Evolutionary conservation across 768 basidiomycete genomes (phyloP).

Genomic region (Polyporus arcularius): DNA sequence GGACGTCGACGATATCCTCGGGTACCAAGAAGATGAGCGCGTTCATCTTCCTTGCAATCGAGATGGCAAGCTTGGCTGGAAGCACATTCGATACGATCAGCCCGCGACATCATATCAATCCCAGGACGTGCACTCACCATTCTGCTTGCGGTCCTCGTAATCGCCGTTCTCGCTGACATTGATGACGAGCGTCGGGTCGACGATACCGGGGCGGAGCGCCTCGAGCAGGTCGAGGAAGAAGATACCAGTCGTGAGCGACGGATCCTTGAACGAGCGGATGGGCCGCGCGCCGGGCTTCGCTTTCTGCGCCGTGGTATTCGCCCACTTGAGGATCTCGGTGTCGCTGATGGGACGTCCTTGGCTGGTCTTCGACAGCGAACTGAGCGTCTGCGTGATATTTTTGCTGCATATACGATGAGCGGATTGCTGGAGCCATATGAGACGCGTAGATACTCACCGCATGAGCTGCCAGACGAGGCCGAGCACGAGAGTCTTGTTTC

Average conservation of each 20-base stretch:
- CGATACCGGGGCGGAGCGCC: slow-evolving; percentile 89
- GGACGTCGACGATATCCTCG: slow-evolving; percentile 94
- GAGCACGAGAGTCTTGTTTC: slow-evolving; percentile 87
- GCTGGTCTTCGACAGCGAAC: slow-evolving; percentile 62
- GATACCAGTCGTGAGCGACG: slow-evolving; percentile 80
- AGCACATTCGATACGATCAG: neutral
- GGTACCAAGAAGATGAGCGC: slow-evolving; percentile 96
- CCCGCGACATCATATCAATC: neutral
- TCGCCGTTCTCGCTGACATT: slow-evolving; percentile 58
- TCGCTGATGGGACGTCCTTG: slow-evolving; percentile 87
- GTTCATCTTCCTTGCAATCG: slow-evolving; percentile 98
- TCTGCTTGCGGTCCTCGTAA: slow-evolving; percentile 90
- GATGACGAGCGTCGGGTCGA: slow-evolving; percentile 82
- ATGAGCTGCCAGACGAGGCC: slow-evolving; percentile 98
- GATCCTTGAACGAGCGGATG: slow-evolving; percentile 95
- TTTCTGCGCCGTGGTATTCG: slow-evolving; percentile 84
- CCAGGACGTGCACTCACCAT: slow-evolving; percentile 56
- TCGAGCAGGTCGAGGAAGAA: slow-evolving; percentile 95
- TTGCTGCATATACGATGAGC: slow-evolving; percentile 44
- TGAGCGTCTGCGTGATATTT: slow-evolving; percentile 90
- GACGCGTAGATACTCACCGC: slow-evolving; percentile 52
- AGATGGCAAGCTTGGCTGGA: slow-evolving; percentile 95
- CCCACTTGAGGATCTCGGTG: slow-evolving; percentile 94
- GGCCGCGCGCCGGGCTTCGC: slow-evolving; percentile 56
- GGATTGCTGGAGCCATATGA: neutral